A percentile compares a stretch with the other conserved stretches of the same genome.
phyloP scores from a whole-genome alignment of 1,284 basidiomycete genomes.

The Fomitopsis schrenkii region DNA sequence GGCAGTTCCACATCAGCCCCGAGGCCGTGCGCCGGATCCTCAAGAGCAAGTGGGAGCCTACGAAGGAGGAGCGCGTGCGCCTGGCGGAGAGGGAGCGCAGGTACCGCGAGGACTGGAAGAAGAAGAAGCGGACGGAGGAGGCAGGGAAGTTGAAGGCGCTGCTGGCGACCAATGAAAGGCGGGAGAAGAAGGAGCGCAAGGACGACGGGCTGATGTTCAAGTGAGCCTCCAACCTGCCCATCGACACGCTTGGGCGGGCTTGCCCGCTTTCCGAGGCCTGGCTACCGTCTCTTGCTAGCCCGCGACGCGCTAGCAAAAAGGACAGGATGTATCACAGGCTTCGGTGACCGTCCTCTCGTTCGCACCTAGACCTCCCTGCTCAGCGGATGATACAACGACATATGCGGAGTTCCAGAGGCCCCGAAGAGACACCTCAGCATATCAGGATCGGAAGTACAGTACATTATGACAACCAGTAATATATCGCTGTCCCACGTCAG shows the following conservation, averaged over 20 bases:
- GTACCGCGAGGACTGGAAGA: slow-evolving; percentile 39
- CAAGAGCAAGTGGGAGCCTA: slow-evolving; percentile 76
- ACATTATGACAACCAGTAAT: neutral
- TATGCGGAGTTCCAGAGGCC: neutral
- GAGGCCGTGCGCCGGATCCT: slow-evolving; percentile 87
- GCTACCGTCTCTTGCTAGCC: too few relatives aligned
- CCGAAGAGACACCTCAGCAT: neutral
- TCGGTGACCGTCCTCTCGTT: too few relatives aligned
- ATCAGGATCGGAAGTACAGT: neutral
- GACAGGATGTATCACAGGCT: too few relatives aligned
- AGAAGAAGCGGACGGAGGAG: slow-evolving; percentile 40
- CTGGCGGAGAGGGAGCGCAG: slow-evolving; percentile 58
- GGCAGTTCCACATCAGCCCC: slow-evolving; percentile 79
- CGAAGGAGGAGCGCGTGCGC: slow-evolving; percentile 49
- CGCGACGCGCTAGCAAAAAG: too few relatives aligned
- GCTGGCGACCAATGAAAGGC: slow-evolving; percentile 19
- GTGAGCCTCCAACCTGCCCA: neutral
- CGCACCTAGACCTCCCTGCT: too few relatives aligned
- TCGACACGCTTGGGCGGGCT: neutral
- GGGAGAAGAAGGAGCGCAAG: slow-evolving; percentile 5
- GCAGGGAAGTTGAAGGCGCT: slow-evolving; percentile 23
- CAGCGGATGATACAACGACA: neutral
- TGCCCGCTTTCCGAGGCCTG: too few relatives aligned
- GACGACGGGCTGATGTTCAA: slow-evolving; percentile 1
- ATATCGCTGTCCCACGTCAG: neutral